Conservation (phyloP, 2,329 filamentous ascomycete species). For the Colletotrichum orchidophilum region DNA sequence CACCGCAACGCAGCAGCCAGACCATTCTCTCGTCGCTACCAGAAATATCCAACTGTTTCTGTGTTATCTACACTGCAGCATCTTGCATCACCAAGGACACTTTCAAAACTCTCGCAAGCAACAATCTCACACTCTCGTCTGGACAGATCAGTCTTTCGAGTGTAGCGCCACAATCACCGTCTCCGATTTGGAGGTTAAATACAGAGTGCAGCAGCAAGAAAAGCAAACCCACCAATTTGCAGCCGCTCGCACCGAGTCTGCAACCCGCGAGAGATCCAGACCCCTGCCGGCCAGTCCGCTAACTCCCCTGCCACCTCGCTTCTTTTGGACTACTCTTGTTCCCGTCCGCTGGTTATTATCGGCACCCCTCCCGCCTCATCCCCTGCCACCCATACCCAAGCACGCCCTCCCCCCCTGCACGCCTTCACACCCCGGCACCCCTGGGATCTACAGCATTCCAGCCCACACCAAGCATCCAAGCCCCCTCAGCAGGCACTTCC, state of each 20-base stretch:
- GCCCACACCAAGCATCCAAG: slow-evolving; percentile 34
- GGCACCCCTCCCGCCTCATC: slow-evolving; percentile 7
- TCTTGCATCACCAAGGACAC: not conserved
- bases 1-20: not conserved
- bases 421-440: slow-evolving; percentile 29
- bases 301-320: slow-evolving; percentile 15
- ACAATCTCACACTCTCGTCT: not conserved
- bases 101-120: not conserved
- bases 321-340: not conserved
- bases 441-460: slow-evolving; percentile 34
- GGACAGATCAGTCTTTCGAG: not conserved
- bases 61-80: not conserved
- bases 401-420: slow-evolving; percentile 13
- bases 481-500: slow-evolving; percentile 33
- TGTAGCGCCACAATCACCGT: slow-evolving; percentile 14
- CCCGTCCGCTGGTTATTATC: not conserved
- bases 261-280: slow-evolving; percentile 30
- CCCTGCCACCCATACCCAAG: slow-evolving; percentile 12
- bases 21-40: not conserved
- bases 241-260: slow-evolving; percentile 22
- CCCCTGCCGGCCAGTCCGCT: slow-evolving; percentile 30
- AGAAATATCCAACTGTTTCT: not conserved
- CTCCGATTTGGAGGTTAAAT: slow-evolving; percentile 14
- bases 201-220: not conserved
- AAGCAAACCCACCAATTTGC: not conserved